Conservation (phyloP, 306 rosid species). For the Lithocarpus polystachyus region DNA sequence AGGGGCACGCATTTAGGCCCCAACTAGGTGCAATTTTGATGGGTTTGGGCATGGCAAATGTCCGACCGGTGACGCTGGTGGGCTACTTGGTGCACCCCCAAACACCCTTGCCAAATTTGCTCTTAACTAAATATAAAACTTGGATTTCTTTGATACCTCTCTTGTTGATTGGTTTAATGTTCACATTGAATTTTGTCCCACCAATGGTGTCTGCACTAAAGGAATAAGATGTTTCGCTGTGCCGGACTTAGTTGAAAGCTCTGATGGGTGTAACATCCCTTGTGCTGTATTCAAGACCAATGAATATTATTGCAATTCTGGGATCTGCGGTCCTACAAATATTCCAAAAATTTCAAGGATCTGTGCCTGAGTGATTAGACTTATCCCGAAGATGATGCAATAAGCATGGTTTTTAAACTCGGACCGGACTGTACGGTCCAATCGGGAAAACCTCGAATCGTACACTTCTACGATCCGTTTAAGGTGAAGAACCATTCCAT, state of each 20-base stretch:
- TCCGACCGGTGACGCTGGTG: conserved; percentile 53
- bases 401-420: conserved; percentile 14
- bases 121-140: conserved; percentile 34
- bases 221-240: conserved; percentile 34
- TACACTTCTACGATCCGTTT: too few species aligned
- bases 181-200: conserved; percentile 36
- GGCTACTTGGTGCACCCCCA: conserved; percentile 48
- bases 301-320: conserved; percentile 36
- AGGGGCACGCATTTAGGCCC: conserved; percentile 58
- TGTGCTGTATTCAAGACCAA: conserved; percentile 41
- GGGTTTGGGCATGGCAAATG: conserved; percentile 41
- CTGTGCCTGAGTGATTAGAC: conserved; percentile 43
- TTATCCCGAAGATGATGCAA: conserved; percentile 52
- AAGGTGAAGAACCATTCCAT: too few species aligned
- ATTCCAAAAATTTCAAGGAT: conserved; percentile 45
- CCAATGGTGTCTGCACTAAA: conserved; percentile 20
- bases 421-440: too few species aligned
- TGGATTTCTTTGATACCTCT: conserved; percentile 50
- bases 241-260: conserved; percentile 37
- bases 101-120: conserved; percentile 57
- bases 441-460: too few species aligned
- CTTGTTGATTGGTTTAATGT: conserved; percentile 51
- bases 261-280: conserved; percentile 48
- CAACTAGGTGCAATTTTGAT: conserved; percentile 64
- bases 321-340: conserved; percentile 36